Evolutionary conservation across 495 filamentous ascomycete species (phyloP), one percentile per base, ranked within the genome.

Genomic region (Talaromyces adpressus): DNA sequence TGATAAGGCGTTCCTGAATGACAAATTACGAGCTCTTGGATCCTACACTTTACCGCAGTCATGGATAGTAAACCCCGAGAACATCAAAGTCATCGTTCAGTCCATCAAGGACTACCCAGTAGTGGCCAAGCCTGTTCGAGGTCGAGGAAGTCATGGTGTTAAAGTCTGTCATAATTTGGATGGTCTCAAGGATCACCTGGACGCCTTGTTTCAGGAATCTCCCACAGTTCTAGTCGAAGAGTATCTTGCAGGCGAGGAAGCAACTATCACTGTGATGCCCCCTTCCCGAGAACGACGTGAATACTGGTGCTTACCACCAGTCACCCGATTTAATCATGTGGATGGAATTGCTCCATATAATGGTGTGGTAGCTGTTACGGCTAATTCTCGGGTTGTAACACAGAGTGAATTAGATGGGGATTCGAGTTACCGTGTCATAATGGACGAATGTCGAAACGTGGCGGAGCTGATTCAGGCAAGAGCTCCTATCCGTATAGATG

Each of bases 211-310:
- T 8, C 8, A 53, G 3, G 75, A 75, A 34, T 74, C 69, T 2
- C 68, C 71, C 6, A 18, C 66, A 5, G 69, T 73, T 16, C 65
- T 77, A 64, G 27, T 77, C 1, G 77, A 79, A 53, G 71, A 79
- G 59, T 77, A 70, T 52, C 70, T 79, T 0, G 62, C 69, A 29
- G 73, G 75, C 16, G 72, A 79, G 60, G 75, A 79, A 49, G 71
- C 69, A 0, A 79, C 77, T 5, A 70, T 79, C 22, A 77, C 74
- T 1, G 72, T 77, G 0, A 76, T 79, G 74, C 73, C 77, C 4
- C 77, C 74, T 7, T 67, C 69, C 0, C 57, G 64, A 3, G 62
- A 57, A 7, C 62, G 47, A 5, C 29, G 62, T 0, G 52, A 63
- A 3, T 72, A 77, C 62, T 79, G 73, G 73, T 67, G 71, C 54